Conservation (phyloP, 2,329 filamentous ascomycete genomes). For the Beauveria pseudobassiana region DNA sequence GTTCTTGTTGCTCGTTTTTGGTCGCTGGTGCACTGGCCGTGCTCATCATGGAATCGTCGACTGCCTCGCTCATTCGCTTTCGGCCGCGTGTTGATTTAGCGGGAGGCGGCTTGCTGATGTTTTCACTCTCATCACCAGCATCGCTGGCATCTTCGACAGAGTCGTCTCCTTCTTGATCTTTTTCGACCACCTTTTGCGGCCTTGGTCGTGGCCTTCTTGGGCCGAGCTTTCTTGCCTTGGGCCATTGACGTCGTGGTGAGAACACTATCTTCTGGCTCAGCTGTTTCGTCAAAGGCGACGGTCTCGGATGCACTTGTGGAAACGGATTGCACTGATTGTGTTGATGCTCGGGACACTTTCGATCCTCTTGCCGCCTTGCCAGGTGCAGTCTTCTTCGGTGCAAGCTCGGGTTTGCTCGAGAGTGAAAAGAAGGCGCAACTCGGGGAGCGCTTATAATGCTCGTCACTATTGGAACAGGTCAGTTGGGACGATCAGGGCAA, state of each 20-base stretch:
- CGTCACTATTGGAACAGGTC: slow-evolving; percentile 51
- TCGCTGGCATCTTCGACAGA: slow-evolving; percentile 26
- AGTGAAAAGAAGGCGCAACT: slow-evolving; percentile 78
- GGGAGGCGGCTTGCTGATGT: slow-evolving; percentile 24
- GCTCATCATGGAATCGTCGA: slow-evolving; percentile 40
- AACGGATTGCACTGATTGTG: slow-evolving; percentile 52
- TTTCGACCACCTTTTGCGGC: slow-evolving; percentile 33
- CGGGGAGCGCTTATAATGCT: slow-evolving; percentile 73
- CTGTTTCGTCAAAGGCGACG: slow-evolving; percentile 39
- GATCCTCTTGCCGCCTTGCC: slow-evolving; percentile 53
- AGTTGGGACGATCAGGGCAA: slow-evolving; percentile 12
- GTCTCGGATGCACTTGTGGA: slow-evolving; percentile 43
- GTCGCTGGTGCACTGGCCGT: slow-evolving; percentile 40
- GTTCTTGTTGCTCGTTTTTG: slow-evolving; percentile 49
- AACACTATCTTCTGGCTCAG: slow-evolving; percentile 50
- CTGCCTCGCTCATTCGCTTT: slow-evolving; percentile 56
- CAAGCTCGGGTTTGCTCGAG: slow-evolving; percentile 44
- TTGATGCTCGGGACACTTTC: slow-evolving; percentile 60
- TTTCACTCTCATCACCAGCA: slow-evolving; percentile 18
- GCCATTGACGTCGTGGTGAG: slow-evolving; percentile 53
- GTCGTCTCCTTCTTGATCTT: slow-evolving; percentile 45
- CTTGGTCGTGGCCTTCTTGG: slow-evolving; percentile 50
- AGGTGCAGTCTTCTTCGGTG: slow-evolving; percentile 47
- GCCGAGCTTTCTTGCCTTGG: slow-evolving; percentile 28
- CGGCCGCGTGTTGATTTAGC: slow-evolving; percentile 43